A percentile compares a stretch with the other conserved stretches of the same genome.
Evolutionary conservation across 345 rosid genomes (phyloP).

Genomic region (Ailanthus altissimus): DNA sequence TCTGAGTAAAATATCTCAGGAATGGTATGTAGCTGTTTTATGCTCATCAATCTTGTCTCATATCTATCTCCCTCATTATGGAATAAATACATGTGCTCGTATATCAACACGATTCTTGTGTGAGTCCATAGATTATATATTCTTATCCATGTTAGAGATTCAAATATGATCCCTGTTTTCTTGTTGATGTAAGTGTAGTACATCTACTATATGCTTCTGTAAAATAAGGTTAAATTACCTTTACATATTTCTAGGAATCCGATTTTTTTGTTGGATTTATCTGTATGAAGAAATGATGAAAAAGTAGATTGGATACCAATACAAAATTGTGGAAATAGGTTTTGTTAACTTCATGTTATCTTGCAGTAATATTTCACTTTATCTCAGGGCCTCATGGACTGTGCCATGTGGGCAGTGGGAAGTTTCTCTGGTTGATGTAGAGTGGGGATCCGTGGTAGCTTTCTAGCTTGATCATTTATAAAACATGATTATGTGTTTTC

Average conservation of each 20-base stretch:
- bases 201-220: neutral
- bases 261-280: neutral
- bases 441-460: neutral
- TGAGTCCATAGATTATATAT: neutral
- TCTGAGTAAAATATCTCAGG: slow-evolving; percentile 41
- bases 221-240: neutral
- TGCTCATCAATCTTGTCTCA: slow-evolving; percentile 31
- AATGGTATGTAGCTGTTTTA: slow-evolving; percentile 39
- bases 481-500: neutral
- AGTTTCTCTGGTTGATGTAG: neutral
- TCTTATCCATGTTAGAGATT: neutral
- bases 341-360: neutral
- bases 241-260: neutral
- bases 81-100: too few relatives aligned
- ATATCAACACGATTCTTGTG: neutral
- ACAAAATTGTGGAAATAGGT: neutral
- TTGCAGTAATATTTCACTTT: neutral
- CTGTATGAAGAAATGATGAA: neutral
- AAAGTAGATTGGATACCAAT: neutral
- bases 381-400: neutral
- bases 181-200: neutral
- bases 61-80: neutral
- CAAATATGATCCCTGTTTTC: neutral
- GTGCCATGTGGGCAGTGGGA: neutral
- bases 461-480: neutral